phyloP scores from a whole-genome alignment of 2,329 filamentous ascomycete genomes.

The Apiospora arundinis region DNA sequence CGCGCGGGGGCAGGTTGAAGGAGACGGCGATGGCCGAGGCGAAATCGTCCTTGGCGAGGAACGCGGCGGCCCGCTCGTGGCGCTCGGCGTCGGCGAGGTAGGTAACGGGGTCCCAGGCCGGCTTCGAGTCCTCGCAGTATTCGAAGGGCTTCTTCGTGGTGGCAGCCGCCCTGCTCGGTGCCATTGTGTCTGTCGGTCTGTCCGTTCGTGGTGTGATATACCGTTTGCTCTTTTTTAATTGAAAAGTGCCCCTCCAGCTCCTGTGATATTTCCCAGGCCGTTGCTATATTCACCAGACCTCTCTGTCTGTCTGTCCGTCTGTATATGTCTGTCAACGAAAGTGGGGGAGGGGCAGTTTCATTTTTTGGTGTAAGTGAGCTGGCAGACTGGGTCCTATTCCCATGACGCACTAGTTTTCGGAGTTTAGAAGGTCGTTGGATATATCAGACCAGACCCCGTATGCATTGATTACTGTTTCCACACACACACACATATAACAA shows the following conservation, averaged over 20 bases:
- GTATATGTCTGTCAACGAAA: not conserved
- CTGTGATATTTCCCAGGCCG: not conserved
- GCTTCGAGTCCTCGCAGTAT: constrained; percentile 51
- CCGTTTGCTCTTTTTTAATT: not conserved
- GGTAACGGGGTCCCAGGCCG: constrained; percentile 50
- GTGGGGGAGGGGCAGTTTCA: constrained; percentile 16
- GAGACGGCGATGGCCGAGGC: constrained; percentile 50
- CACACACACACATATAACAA: not conserved
- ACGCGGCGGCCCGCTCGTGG: constrained; percentile 44
- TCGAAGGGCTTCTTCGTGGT: constrained; percentile 31
- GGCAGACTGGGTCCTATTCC: not conserved
- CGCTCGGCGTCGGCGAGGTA: constrained; percentile 47
- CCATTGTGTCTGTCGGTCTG: constrained; percentile 26
- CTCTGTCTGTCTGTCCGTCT: not conserved
- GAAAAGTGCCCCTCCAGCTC: not conserved
- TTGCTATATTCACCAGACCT: not conserved
- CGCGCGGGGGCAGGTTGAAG: constrained; percentile 51
- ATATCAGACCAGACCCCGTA: not conserved
- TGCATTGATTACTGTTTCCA: not conserved
- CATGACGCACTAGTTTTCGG: constrained; percentile 6
- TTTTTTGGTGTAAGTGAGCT: constrained; percentile 14
- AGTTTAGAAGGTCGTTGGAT: not conserved
- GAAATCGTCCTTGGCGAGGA: constrained; percentile 50
- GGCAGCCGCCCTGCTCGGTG: constrained; percentile 26
- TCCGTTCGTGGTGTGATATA: not conserved